Base-by-base conservation (phyloP, 208 protist genomes). In the Borovskyia barvae region DNA sequence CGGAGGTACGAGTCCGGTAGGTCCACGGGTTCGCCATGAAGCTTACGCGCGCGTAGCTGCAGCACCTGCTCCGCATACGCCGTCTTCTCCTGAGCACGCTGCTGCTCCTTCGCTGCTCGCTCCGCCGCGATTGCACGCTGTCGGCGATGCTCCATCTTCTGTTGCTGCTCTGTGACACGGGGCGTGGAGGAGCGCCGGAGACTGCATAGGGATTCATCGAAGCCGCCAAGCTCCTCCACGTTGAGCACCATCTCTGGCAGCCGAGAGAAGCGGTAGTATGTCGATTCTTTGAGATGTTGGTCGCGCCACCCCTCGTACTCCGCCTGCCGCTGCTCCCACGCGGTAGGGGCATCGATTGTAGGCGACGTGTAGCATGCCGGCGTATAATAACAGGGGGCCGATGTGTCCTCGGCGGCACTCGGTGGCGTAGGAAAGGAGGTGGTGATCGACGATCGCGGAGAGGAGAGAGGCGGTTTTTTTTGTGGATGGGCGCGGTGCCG, bases 1-100 rank as follows among this genome's bases (percentile, higher is more conserved):
- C 63, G 53, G 37, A 67, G 63, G 72, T 89, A 87, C 20, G 69
- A 65, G 6, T 75, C 68, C 1, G 79, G 79, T 41, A 85, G 19
- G 30, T 85, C 70, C 1, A 81, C 55, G 0, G 69, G 61, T 55
- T 80, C 63, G 8, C 79, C 79, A 15, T 48, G 49, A 19, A 66
- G 56, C 51, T 72, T 67, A 20, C 58, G 63, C 2, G 41, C 15
- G 12, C 65, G 79, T 12, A 49, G 53, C 5, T 37, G 36, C 26
- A 73, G 51, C 11, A 85, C 51, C 15, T 49, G 54, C 5, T 32
- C 33, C 45, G 72, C 61, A 28, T 70, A 46, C 3, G 41, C 12
- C 2, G 32, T 15, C 15, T 29, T 32, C 29, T 53, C 28, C 28
- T 58, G 19, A 35, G 20, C 50, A 11, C 60, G 64, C 30, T 46